Conservation (phyloP, 2,329 filamentous ascomycete species). For the Chaetomium sp. region DNA sequence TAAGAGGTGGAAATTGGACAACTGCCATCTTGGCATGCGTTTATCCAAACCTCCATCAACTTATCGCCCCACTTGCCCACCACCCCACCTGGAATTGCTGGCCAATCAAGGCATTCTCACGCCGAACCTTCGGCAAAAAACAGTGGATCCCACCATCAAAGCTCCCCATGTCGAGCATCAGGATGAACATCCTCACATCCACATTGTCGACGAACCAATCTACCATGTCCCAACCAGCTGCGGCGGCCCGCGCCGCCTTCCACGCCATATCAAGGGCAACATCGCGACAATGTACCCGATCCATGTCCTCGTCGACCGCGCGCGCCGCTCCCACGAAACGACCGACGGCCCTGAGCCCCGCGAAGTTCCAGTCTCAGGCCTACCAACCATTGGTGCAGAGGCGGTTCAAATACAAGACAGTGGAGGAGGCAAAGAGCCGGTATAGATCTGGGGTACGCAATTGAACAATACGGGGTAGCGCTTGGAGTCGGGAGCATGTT, state of each 20-base stretch:
- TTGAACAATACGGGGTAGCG: neutral
- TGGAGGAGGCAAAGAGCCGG: constrained; percentile 54
- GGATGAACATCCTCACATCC: neutral
- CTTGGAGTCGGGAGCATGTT: neutral
- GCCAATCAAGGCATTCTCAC: constrained; percentile 14
- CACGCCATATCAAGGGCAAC: constrained; percentile 29
- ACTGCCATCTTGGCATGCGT: constrained; percentile 2
- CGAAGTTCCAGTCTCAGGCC: constrained; percentile 14
- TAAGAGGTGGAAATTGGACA: neutral
- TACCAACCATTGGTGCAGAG: constrained; percentile 30
- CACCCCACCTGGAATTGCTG: no score
- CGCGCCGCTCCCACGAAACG: constrained; percentile 17
- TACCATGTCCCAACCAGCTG: constrained; percentile 35
- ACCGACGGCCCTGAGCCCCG: constrained; percentile 18
- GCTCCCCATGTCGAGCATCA: neutral
- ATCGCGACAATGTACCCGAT: constrained; percentile 36
- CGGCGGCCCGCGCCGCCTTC: constrained; percentile 32
- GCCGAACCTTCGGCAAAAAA: neutral
- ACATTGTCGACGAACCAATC: neutral
- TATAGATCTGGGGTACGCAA: constrained; percentile 48
- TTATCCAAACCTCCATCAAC: neutral
- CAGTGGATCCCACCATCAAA: constrained; percentile 4
- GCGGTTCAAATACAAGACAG: constrained; percentile 43
- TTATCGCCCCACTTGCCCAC: no score
- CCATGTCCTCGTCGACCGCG: constrained; percentile 32